A percentile compares a stretch with the other conserved stretches of the same genome.
phyloP scores from a whole-genome alignment of 805 yeast species.

The Kazachstania africana region DNA sequence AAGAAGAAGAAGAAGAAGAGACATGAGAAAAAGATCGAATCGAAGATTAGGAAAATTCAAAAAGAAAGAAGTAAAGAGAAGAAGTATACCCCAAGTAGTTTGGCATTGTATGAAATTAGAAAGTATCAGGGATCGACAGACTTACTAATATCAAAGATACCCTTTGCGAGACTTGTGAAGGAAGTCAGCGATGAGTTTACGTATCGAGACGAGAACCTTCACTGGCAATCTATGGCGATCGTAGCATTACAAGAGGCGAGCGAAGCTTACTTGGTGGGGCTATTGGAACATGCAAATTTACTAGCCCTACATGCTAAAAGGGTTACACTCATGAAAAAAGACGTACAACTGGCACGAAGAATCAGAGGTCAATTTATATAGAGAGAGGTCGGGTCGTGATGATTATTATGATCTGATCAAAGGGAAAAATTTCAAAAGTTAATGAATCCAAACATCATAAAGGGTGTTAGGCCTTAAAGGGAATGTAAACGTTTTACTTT shows the following conservation, averaged over 20 bases:
- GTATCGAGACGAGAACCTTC: slow-evolving; percentile 40
- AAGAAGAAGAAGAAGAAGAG: slow-evolving; percentile 1
- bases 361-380: slow-evolving; percentile 43
- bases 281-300: slow-evolving; percentile 66
- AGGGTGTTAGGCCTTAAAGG: too few relatives aligned
- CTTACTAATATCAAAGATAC: slow-evolving; percentile 54
- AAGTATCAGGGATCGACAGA: slow-evolving; percentile 59
- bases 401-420: too few relatives aligned
- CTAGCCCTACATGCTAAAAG: slow-evolving; percentile 72
- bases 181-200: slow-evolving; percentile 51
- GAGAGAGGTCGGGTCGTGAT: too few relatives aligned
- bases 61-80: not conserved
- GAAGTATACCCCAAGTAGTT: slow-evolving; percentile 44
- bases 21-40: slow-evolving; percentile 1
- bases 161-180: slow-evolving; percentile 65
- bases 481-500: too few relatives aligned
- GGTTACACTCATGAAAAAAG: slow-evolving; percentile 79
- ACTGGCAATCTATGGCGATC: slow-evolving; percentile 74
- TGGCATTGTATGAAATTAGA: slow-evolving; percentile 57
- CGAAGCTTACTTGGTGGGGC: slow-evolving; percentile 63
- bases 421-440: too few relatives aligned
- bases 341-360: slow-evolving; percentile 68
- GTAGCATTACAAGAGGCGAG: slow-evolving; percentile 73
- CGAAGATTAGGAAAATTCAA: slow-evolving; percentile 1
- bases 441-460: too few relatives aligned